These are phyloP conservation scores for Zancudomyces culisetae DNA, from an alignment of 371 early-diverging fungal genomes.

Conservation along the genomic window DNA sequence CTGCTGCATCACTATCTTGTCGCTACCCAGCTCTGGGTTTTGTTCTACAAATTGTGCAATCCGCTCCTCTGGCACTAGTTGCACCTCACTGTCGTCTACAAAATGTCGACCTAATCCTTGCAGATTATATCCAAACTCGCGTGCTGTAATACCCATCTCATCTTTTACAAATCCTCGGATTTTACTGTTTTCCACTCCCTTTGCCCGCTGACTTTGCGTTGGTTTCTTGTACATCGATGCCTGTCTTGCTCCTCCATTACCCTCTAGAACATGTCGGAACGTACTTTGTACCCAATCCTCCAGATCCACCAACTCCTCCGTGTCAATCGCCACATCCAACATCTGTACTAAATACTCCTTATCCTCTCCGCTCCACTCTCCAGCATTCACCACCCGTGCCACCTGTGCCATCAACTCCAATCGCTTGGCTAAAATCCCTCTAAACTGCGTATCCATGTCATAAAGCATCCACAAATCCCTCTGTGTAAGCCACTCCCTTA, in stretches of 20 bases:
- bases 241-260: too few species aligned
- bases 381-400: constrained; percentile 2
- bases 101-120: constrained; percentile 32
- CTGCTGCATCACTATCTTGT: constrained; percentile 37
- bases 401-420: not conserved
- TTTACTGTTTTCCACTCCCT: constrained; percentile 3
- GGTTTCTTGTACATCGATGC: constrained; percentile 1
- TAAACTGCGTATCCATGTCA: constrained; percentile 64
- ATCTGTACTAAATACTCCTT: not conserved
- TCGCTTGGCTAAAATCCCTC: constrained; percentile 35
- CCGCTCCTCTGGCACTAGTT: constrained; percentile 21
- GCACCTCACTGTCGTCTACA: constrained; percentile 27
- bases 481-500: constrained; percentile 27
- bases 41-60: constrained; percentile 32
- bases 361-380: not conserved
- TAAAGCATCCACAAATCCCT: constrained; percentile 77
- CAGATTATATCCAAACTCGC: constrained; percentile 44
- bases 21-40: constrained; percentile 29
- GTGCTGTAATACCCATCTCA: constrained; percentile 32
- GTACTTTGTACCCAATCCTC: constrained; percentile 2
- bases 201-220: too few species aligned
- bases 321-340: constrained; percentile 2
- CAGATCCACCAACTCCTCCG: constrained; percentile 6
- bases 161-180: constrained; percentile 37
- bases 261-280: not conserved